phyloP scores from a whole-genome alignment of 108 stramenopile species.

The Cyclotella choctawhatcheeana region DNA sequence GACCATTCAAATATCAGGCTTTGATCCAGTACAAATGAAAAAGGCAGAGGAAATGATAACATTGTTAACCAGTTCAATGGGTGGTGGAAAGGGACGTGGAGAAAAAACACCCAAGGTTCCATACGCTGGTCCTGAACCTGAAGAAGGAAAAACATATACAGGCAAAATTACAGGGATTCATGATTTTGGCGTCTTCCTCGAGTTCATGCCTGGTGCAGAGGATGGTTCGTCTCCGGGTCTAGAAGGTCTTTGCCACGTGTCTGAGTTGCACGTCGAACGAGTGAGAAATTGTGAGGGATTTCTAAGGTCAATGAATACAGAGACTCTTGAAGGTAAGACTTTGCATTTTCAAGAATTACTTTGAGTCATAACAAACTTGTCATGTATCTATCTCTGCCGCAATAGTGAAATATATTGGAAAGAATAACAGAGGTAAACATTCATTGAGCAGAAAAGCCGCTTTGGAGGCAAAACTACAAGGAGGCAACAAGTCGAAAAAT shows the following conservation, averaged over 20 bases:
- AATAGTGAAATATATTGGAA: conserved; percentile 64
- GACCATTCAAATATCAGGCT: conserved; percentile 67
- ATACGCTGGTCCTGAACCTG: conserved; percentile 80
- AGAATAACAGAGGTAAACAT: conserved; percentile 74
- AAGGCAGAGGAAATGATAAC: conserved; percentile 78
- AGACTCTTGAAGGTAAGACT: conserved; percentile 70
- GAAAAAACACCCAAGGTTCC: conserved; percentile 53
- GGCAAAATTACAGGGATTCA: conserved; percentile 85
- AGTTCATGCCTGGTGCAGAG: conserved; percentile 84
- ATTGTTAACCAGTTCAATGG: conserved; percentile 46
- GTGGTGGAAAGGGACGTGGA: conserved; percentile 56
- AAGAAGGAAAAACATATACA: conserved; percentile 70
- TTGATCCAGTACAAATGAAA: conserved; percentile 61
- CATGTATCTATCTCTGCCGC: no score
- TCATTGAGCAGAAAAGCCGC: conserved; percentile 74
- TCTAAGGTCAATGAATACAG: conserved; percentile 64
- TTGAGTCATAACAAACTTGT: no score
- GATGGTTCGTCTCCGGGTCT: conserved; percentile 80
- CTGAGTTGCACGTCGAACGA: conserved; percentile 77
- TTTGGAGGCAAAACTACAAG: conserved; percentile 52
- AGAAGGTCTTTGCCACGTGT: conserved; percentile 87
- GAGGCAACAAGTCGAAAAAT: conserved; percentile 10
- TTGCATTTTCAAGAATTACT: no score
- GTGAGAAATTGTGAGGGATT: conserved; percentile 86
- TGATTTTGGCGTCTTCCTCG: conserved; percentile 83